Evolutionary conservation across 2,329 filamentous ascomycete genomes (phyloP).

Genomic region (Penicillium sp.): DNA sequence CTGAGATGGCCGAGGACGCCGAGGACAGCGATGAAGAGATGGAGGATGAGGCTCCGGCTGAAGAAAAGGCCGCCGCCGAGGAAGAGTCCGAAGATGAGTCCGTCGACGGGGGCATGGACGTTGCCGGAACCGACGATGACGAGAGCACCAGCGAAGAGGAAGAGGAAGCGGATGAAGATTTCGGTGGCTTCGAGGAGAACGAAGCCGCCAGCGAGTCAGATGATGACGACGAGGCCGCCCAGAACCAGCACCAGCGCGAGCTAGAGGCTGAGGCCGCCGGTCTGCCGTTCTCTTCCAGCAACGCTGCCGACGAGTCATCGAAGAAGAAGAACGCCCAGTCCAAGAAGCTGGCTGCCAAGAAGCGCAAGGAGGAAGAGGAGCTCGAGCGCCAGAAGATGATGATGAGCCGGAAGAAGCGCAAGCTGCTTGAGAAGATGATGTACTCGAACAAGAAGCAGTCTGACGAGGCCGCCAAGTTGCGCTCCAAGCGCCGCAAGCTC

Average conservation of each 20-base stretch:
- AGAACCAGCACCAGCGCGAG: conserved; percentile 77
- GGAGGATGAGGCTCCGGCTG: conserved; percentile 32
- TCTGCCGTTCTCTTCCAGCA: conserved; percentile 45
- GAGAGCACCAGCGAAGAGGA: conserved; percentile 37
- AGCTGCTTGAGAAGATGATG: conserved; percentile 95
- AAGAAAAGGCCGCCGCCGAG: conserved; percentile 20
- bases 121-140: conserved; percentile 19
- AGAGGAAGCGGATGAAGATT: conserved; percentile 45
- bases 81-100: conserved; percentile 20
- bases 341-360: conserved; percentile 66
- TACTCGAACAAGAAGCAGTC: conserved; percentile 94
- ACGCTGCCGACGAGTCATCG: conserved; percentile 58
- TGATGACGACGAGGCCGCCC: conserved; percentile 61
- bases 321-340: conserved; percentile 69
- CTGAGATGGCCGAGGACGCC: conserved; percentile 65
- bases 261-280: conserved; percentile 89
- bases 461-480: conserved; percentile 80
- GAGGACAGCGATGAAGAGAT: conserved; percentile 45
- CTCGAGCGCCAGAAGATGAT: conserved; percentile 94
- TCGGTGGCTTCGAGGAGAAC: conserved; percentile 51
- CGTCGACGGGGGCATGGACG: conserved; percentile 20
- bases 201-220: conserved; percentile 49
- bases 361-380: conserved; percentile 74
- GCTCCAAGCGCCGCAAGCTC: conserved; percentile 84
- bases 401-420: conserved; percentile 96